Base-by-base conservation (phyloP, 495 filamentous ascomycete genomes). In the Talaromyces proteolyticus region DNA sequence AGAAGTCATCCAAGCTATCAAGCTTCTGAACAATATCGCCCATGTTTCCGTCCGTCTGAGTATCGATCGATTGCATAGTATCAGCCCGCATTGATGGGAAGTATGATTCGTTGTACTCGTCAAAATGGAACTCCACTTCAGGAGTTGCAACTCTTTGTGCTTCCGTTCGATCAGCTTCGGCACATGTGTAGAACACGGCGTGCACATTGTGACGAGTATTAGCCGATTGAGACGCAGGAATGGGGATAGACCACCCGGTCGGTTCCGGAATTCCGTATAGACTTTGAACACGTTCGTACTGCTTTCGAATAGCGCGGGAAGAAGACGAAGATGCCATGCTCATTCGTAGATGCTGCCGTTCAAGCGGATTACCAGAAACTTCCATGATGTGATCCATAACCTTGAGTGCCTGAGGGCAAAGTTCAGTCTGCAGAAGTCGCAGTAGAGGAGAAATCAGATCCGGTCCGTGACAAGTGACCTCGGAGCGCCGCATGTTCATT, bases 261-360 rank as follows among this genome's bases (percentile, higher is more conserved):
- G 89, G 87, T 61, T 96, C 91, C 2, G 93, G 93, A 51, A 99
- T 96, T 42, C 93, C 93, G 62, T 96, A 99, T 18, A 99, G 71
- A 60, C 89, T 95, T 59, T 95, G 85, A 4, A 89, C 94, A 24
- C 86, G 85, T 57, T 96, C 93, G 59, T 95, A 97, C 63, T 96
- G 89, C 59, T 96, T 96, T 37, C 88, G 82, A 42, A 91, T 84
- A 0, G 85, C 84, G 54, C 87, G 85, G 1, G 89, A 91, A 17
- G 86, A 87, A 19, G 81, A 81, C 34, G 84, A 78, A 6, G 70
- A 74, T 6, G 87, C 89, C 87, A 97, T 95, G 67, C 89, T 95
- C 93, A 97, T 99, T 19, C 93, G 81, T 39, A 99, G 71, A 56
- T 96, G 90, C 57, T 95, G 89, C 51, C 85, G 86, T 67, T 96